Conservation (phyloP, 441 rosid species). For the Sinapis alba region DNA sequence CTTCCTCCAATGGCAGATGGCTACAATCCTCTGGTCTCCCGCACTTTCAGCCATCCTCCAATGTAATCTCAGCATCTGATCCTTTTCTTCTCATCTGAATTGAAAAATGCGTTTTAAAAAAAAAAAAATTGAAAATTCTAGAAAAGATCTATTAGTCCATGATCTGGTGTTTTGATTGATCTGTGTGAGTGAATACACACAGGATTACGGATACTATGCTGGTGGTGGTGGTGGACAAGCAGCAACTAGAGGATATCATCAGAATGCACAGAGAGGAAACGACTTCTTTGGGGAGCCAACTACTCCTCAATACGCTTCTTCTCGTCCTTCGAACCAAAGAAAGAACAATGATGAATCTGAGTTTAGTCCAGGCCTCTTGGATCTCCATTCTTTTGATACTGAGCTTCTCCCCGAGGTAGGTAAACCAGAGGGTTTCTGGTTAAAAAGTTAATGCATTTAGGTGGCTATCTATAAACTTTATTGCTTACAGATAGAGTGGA, state of each 20-base stretch:
- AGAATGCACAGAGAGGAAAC: constrained; percentile 69
- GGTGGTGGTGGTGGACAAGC: constrained; percentile 69
- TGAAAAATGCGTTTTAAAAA: neutral
- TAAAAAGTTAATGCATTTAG: constrained; percentile 15
- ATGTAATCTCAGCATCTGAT: constrained; percentile 50
- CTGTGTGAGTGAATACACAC: constrained; percentile 22
- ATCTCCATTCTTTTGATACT: constrained; percentile 95
- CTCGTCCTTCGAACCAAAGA: constrained; percentile 60
- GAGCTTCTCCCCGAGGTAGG: constrained; percentile 95
- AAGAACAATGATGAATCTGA: constrained; percentile 82
- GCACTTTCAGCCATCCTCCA: constrained; percentile 63
- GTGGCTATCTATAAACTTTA: constrained; percentile 1
- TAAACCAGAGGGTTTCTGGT: neutral
- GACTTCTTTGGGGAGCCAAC: constrained; percentile 75
- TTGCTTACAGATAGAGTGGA: constrained; percentile 25
- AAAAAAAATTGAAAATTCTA: neutral
- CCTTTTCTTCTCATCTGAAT: neutral
- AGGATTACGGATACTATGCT: constrained; percentile 88
- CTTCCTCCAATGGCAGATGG: constrained; percentile 88
- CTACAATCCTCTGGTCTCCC: constrained; percentile 94
- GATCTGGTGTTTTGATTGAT: constrained; percentile 25
- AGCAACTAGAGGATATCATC: constrained; percentile 58
- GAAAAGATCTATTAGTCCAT: constrained; percentile 17
- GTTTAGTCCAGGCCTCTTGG: constrained; percentile 97
- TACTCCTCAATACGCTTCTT: constrained; percentile 75